Base-by-base conservation (phyloP, 345 rosid genomes). In the Heritiera fomes region DNA sequence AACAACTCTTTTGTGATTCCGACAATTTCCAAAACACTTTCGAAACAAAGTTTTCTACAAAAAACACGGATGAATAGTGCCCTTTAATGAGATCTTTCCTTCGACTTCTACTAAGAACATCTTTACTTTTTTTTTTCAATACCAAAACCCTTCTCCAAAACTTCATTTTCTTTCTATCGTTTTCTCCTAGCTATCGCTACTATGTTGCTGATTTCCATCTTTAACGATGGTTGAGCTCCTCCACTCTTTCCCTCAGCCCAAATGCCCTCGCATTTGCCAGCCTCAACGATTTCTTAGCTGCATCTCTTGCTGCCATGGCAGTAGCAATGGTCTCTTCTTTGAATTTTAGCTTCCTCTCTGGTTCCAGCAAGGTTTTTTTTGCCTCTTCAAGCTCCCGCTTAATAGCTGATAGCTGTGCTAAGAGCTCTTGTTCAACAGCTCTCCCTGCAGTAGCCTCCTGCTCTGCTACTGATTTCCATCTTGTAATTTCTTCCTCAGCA, bases 381-480 rank as follows among this genome's bases (percentile, higher is more conserved):
- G 91, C 91, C 75, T 94, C 99, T 88, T 94, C 94, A 71, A 94
- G 94, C 83, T 97, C 98, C 84, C 83, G 88, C 84, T 85, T 93
- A 59, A 93, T 84, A 47, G 89, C 80, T 38, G 84, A 83, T 80
- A 97, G 76, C 99, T 97, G 91, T 53, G 91, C 82, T 11, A 87
- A 76, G 81, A 88, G 88, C 67, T 94, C 97, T 80, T 89, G 95
- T 83, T 96, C 99, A 81, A 96, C 90, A 76, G 94, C 97, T 89
- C 91, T 85, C 62, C 98, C 99, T 13, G 98, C 99, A 82, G 94
- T 97, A 80, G 99, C 98, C 84, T 94, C 99, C 77, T 97, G 91
- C 88, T 94, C 99, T 62, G 98, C 99, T 80, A 98, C 99, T 56
- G 88, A 89, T 92, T 94, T 97, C 99, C 99, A 97, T 87, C 99